These are phyloP conservation scores for Cyanodermella asteris DNA, from an alignment of 2,329 filamentous ascomycete species.

Conservation along the genomic window DNA sequence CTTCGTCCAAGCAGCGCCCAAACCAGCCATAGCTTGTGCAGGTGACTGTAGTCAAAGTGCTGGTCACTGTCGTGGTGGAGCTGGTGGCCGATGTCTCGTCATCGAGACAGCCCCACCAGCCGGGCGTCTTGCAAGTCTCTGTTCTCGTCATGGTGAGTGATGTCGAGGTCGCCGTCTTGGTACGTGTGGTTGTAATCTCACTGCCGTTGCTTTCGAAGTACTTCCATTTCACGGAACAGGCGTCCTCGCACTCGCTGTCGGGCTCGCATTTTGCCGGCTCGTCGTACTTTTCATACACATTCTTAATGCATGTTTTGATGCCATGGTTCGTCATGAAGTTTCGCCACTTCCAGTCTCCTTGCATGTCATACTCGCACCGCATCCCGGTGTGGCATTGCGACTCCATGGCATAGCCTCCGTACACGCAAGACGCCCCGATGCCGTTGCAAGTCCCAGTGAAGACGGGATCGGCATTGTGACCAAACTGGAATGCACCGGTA, in stretches of 20 bases:
- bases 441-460: constrained; percentile 88
- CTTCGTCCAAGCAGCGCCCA: constrained; percentile 37
- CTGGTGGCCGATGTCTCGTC: constrained; percentile 38
- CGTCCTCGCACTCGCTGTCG: constrained; percentile 62
- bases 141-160: constrained; percentile 50
- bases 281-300: constrained; percentile 71
- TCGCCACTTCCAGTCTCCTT: constrained; percentile 76
- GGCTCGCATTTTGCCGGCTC: constrained; percentile 52
- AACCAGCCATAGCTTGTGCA: constrained; percentile 45
- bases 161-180: constrained; percentile 29
- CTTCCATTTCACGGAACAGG: constrained; percentile 63
- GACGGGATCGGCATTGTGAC: constrained; percentile 86
- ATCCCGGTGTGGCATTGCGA: constrained; percentile 75
- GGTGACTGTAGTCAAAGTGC: constrained; percentile 26
- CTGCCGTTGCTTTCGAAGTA: constrained; percentile 85
- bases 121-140: constrained; percentile 71
- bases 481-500: constrained; percentile 74
- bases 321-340: constrained; percentile 80
- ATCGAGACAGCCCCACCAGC: constrained; percentile 51
- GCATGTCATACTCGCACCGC: constrained; percentile 82
- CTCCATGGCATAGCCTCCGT: constrained; percentile 85
- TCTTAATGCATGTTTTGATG: constrained; percentile 68
- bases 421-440: constrained; percentile 68
- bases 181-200: constrained; percentile 43
- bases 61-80: constrained; percentile 21